phyloP scores from a whole-genome alignment of 257 asterid species.

The Solanum sejunctum region DNA sequence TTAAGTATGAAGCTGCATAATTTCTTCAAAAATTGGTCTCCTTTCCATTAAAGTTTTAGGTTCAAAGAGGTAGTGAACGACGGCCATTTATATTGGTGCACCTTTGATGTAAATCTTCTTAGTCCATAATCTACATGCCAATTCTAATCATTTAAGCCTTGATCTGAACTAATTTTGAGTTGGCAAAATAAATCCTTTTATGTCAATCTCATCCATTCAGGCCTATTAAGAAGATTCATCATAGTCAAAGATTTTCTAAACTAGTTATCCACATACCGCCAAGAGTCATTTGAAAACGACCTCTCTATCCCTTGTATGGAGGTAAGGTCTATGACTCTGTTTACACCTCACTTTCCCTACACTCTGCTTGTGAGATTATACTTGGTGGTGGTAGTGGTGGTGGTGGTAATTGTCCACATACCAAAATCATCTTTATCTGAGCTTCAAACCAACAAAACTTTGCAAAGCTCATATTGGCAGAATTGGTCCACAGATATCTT shows the following conservation, averaged over 20 bases:
- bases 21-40: background rate
- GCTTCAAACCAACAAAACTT: background rate
- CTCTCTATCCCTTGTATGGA: background rate
- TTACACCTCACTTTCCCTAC: background rate
- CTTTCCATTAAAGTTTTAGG: background rate
- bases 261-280: background rate
- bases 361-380: background rate
- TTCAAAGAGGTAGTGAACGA: background rate
- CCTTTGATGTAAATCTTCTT: background rate
- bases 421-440: background rate
- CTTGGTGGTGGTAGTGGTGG: background rate
- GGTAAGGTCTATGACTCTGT: background rate
- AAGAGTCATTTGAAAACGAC: background rate
- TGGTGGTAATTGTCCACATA: background rate
- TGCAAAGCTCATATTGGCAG: background rate
- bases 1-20: background rate
- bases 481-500: background rate
- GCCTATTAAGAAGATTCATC: background rate
- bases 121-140: background rate
- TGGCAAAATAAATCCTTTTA: background rate
- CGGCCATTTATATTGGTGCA: background rate
- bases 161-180: background rate
- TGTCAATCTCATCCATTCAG: background rate
- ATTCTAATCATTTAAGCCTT: background rate
- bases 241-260: background rate